Evolutionary conservation across 2,329 filamentous ascomycete species (phyloP).

Genomic region (Ophiostoma sp.): DNA sequence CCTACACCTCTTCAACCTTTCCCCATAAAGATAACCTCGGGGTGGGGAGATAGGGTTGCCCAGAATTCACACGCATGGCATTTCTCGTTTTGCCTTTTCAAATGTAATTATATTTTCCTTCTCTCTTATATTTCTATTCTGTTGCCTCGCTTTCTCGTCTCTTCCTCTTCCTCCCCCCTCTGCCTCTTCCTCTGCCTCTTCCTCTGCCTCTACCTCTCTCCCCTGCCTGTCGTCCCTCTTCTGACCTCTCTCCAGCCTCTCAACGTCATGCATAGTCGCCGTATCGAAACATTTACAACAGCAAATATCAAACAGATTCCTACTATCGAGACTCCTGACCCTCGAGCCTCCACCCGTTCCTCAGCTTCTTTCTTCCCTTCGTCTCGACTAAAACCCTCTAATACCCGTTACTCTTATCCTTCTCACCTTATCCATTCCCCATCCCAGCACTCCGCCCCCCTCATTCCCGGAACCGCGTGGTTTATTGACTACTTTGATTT

Average conservation of each 20-base stretch:
- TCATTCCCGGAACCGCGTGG: slow-evolving; percentile 19
- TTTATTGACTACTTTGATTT: neutral
- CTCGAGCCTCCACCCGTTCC: too few species aligned
- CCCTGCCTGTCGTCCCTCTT: too few species aligned
- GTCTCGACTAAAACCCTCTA: neutral
- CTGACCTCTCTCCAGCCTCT: too few species aligned
- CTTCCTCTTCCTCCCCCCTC: neutral
- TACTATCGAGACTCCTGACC: too few species aligned
- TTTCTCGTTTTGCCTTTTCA: neutral
- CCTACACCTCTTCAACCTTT: neutral
- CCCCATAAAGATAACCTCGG: slow-evolving; percentile 3
- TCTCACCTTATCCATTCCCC: neutral
- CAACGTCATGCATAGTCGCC: too few species aligned
- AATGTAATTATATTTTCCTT: neutral
- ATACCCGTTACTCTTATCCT: neutral
- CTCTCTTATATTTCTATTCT: neutral
- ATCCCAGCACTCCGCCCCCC: slow-evolving; percentile 15
- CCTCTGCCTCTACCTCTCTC: too few species aligned
- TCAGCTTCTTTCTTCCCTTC: too few species aligned
- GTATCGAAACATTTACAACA: too few species aligned
- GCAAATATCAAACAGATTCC: too few species aligned
- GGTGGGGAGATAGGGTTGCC: neutral
- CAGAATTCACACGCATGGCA: slow-evolving; percentile 11
- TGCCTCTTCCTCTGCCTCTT: neutral
- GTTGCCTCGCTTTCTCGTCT: neutral